Evolutionary conservation across 2,329 filamentous ascomycete species (phyloP).

Genomic region (Tolypocladium nubicola): DNA sequence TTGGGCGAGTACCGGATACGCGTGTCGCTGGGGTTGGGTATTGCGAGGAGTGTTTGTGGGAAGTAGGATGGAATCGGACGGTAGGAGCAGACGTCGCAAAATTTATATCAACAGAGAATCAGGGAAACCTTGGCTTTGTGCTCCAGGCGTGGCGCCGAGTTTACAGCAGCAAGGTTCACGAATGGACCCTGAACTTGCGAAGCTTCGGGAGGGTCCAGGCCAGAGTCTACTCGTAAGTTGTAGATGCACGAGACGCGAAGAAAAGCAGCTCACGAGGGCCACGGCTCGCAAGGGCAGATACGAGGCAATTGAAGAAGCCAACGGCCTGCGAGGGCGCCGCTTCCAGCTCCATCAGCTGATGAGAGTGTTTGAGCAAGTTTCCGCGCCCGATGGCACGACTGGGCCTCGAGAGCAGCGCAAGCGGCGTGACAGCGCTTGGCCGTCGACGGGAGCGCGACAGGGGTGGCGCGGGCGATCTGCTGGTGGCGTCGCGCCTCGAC

Average conservation of each 20-base stretch:
- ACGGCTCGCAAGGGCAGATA: neutral
- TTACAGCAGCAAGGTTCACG: neutral
- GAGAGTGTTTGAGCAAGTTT: conserved; percentile 11
- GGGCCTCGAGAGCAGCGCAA: neutral
- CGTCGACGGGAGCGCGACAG: neutral
- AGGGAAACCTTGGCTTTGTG: neutral
- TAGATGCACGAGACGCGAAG: neutral
- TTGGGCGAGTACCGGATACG: neutral
- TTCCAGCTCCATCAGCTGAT: neutral
- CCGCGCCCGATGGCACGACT: neutral
- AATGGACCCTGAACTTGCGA: neutral
- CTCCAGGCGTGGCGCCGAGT: neutral
- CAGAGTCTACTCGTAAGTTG: neutral
- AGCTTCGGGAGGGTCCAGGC: neutral
- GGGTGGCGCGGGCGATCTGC: neutral
- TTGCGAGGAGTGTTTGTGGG: neutral
- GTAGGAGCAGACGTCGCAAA: neutral
- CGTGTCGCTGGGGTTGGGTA: neutral
- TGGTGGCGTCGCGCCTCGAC: neutral
- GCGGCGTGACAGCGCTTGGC: no score
- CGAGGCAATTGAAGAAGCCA: neutral
- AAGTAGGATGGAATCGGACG: no score
- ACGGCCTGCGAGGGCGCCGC: neutral
- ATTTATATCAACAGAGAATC: neutral
- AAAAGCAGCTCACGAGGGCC: neutral